Evolutionary conservation across 2,329 filamentous ascomycete genomes (phyloP).

Genomic region (Fusarium tjaetaba): DNA sequence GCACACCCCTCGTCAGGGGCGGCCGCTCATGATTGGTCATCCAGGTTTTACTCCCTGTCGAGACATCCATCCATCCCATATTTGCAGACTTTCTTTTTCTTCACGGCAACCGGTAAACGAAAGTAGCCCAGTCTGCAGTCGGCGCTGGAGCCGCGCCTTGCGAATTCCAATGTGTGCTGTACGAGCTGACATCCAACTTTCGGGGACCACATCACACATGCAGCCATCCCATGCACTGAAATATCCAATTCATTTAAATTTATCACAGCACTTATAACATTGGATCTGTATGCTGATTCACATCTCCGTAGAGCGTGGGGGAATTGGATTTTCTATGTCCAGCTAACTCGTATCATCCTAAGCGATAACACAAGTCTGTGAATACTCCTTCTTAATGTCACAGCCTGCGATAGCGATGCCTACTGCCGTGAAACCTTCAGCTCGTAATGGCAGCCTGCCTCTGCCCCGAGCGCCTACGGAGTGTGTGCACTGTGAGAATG

Average conservation of each 20-base stretch:
- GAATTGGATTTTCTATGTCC: slow-evolving; percentile 1
- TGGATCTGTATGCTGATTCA: slow-evolving; percentile 13
- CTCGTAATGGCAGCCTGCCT: slow-evolving; percentile 19
- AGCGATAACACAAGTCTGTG: slow-evolving; percentile 13
- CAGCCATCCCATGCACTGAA: neutral
- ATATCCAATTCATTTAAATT: neutral
- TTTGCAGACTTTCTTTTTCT: slow-evolving; percentile 34
- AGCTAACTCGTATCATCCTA: slow-evolving; percentile 16
- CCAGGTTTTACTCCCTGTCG: slow-evolving; percentile 23
- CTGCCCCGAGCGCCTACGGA: neutral
- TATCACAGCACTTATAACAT: slow-evolving; percentile 1
- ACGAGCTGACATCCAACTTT: neutral
- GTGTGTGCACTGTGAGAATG: neutral
- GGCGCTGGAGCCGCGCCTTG: slow-evolving; percentile 18
- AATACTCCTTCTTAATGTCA: neutral
- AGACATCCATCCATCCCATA: slow-evolving; percentile 19
- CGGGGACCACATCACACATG: neutral
- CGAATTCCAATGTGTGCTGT: slow-evolving; percentile 4
- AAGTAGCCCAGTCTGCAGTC: slow-evolving; percentile 1
- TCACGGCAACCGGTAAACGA: neutral
- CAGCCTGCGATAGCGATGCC: slow-evolving; percentile 5
- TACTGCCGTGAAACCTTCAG: slow-evolving; percentile 13
- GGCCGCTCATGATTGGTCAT: slow-evolving; percentile 34
- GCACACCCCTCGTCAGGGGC: slow-evolving; percentile 31
- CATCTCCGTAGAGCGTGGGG: slow-evolving; percentile 2